Evolutionary conservation across 225 moss, liverwort and hornwort species (phyloP).

Genomic region (Lunularia cruciata): DNA sequence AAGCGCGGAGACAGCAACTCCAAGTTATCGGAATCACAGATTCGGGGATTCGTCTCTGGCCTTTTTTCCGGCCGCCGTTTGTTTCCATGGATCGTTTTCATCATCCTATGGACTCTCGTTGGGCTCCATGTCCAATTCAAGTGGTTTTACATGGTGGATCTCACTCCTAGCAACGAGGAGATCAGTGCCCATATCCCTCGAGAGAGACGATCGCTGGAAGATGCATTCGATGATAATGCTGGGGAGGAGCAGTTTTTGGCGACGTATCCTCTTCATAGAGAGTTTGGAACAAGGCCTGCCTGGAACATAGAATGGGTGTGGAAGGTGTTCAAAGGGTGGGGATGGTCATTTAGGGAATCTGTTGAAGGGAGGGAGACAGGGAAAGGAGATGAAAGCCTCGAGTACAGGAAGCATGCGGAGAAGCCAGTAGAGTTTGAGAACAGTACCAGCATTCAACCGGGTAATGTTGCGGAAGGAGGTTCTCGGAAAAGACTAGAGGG

Average conservation of each 20-base stretch:
- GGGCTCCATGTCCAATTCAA: conserved; percentile 52
- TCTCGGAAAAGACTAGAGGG: neutral
- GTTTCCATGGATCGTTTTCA: conserved; percentile 54
- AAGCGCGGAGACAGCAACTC: neutral
- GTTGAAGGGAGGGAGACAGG: neutral
- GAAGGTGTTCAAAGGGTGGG: neutral
- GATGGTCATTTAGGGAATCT: neutral
- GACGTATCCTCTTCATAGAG: neutral
- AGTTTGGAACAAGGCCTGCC: neutral
- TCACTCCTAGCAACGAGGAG: conserved; percentile 12
- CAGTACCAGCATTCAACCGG: neutral
- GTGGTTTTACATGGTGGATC: conserved; percentile 33
- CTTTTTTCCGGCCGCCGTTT: conserved; percentile 29
- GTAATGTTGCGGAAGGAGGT: neutral
- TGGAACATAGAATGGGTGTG: neutral
- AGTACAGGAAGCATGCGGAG: neutral
- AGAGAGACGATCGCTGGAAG: neutral
- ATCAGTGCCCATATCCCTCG: conserved; percentile 8
- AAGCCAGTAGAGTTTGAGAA: neutral
- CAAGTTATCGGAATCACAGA: neutral
- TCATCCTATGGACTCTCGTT: conserved; percentile 53
- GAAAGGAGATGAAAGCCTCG: neutral
- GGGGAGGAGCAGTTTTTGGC: neutral
- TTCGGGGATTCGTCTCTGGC: neutral
- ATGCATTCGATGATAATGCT: neutral